These are phyloP conservation scores for Epichloe scottii DNA, from an alignment of 2,329 filamentous ascomycete species.

Conservation along the genomic window DNA sequence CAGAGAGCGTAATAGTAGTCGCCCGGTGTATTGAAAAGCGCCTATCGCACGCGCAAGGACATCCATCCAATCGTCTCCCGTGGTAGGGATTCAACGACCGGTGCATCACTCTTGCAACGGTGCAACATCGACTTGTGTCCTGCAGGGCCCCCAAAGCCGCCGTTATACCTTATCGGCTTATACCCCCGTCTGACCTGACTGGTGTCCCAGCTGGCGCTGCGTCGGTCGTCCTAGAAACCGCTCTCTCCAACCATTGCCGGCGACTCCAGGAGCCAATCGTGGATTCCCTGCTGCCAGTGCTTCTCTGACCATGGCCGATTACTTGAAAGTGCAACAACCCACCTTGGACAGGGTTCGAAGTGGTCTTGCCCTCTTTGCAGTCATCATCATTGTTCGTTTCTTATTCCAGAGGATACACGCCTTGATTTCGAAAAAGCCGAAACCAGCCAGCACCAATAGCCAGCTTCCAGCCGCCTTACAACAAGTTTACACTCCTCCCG, in stretches of 20 bases:
- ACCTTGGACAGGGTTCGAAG: slow-evolving; percentile 15
- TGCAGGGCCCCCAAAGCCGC: neutral
- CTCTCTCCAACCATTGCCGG: slow-evolving; percentile 16
- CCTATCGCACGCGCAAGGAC: neutral
- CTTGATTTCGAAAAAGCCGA: neutral
- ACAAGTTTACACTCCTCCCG: slow-evolving; percentile 8
- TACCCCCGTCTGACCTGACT: neutral
- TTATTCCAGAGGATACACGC: slow-evolving; percentile 13
- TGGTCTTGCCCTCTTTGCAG: slow-evolving; percentile 21
- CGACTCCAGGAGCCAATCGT: slow-evolving; percentile 20
- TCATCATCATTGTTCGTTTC: slow-evolving; percentile 22
- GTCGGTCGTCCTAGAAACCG: neutral
- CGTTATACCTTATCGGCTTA: neutral
- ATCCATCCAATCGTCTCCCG: neutral
- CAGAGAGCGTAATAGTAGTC: neutral
- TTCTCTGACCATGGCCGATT: slow-evolving; percentile 15
- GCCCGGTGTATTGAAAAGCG: neutral
- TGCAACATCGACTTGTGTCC: neutral
- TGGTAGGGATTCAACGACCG: neutral
- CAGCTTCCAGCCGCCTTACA: slow-evolving; percentile 7
- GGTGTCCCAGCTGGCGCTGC: neutral
- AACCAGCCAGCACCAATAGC: slow-evolving; percentile 4
- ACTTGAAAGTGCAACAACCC: slow-evolving; percentile 20
- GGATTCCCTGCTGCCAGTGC: slow-evolving; percentile 17
- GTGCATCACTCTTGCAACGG: neutral